Base-by-base conservation (phyloP, 225 moss, liverwort and hornwort species). In the Takakia lepidozioides region DNA sequence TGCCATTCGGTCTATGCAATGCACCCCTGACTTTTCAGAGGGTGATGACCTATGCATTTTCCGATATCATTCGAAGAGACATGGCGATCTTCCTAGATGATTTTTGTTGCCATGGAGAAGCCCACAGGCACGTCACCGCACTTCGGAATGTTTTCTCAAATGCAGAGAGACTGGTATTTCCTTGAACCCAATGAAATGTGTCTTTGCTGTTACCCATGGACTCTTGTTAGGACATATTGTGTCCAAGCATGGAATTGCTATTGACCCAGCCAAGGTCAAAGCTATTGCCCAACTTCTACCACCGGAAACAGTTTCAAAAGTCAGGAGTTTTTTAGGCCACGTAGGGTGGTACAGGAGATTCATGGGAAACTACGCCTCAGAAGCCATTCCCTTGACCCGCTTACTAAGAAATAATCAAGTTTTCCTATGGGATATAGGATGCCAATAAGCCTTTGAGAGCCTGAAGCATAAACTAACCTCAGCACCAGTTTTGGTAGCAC, bases 1-100 rank as follows among this genome's bases (percentile, higher is more conserved):
- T 40, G 54, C 38, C 54, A 0, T 55, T 55, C 17, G 40, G 25
- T 1, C 28, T 2, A 4, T 38, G 13, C 20, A 43, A 43, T 43
- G 35, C 61, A 8, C 40, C 21, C 0, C 20, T 10, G 0, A 44
- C 61, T 3, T 44, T 61, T 4, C 14, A 30, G 3, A 20, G 52
- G 2, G 11, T 46, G 0, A 52, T 61, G 41, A 61, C 29, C n/a
- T 20, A 11, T 3, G 51, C 51, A n/a, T 60, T 60, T 10, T 20
- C 15, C 0, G 15, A 43, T 2, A 30, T 43, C 4, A 2, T 61
- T 4, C 23, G 37, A 10, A 5, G 44, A 0, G 52, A 32, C 15
- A 10, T 61, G 9, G n/a, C 52, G 6, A 18, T 52, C 0, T 61
- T 61, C 19, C 34, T 52, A 0, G 34, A 61, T 34, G 38, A 53